Evolutionary conservation across 78 protist genomes (phyloP).

Genomic region (Dictyostelium capitatum): DNA sequence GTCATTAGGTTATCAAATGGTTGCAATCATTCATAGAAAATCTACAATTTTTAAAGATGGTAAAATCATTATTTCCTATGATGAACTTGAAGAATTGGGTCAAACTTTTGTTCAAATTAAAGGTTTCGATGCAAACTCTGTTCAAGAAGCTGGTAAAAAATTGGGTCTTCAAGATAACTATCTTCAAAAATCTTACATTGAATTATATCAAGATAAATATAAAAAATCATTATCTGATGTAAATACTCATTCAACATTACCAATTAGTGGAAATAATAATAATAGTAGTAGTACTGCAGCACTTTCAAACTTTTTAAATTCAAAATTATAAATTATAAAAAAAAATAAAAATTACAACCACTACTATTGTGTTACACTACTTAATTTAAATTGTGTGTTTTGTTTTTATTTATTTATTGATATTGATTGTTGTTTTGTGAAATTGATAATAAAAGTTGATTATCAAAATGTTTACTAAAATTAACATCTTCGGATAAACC

Average conservation of each 20-base stretch:
- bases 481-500: conserved; percentile 91
- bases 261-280: not conserved
- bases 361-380: too few species aligned
- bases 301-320: conserved; percentile 11
- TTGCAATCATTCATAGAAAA: conserved; percentile 72
- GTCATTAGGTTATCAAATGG: conserved; percentile 84
- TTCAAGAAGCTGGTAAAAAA: conserved; percentile 76
- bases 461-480: conserved; percentile 65
- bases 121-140: conserved; percentile 63
- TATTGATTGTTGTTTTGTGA: conserved; percentile 28
- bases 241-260: not conserved
- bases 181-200: conserved; percentile 77
- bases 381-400: too few species aligned
- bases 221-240: conserved; percentile 37
- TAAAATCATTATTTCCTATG: conserved; percentile 68
- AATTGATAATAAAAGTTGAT: conserved; percentile 36
- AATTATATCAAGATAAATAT: conserved; percentile 73
- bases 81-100: conserved; percentile 69
- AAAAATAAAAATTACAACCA: not conserved
- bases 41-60: conserved; percentile 78
- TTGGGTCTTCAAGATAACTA: conserved; percentile 64
- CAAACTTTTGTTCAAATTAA: conserved; percentile 82
- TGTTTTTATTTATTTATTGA: not conserved
- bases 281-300: not conserved
- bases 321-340: conserved; percentile 23